Evolutionary conservation across 2,329 filamentous ascomycete species (phyloP).

Genomic region (Myriosclerotinia duriaeana): DNA sequence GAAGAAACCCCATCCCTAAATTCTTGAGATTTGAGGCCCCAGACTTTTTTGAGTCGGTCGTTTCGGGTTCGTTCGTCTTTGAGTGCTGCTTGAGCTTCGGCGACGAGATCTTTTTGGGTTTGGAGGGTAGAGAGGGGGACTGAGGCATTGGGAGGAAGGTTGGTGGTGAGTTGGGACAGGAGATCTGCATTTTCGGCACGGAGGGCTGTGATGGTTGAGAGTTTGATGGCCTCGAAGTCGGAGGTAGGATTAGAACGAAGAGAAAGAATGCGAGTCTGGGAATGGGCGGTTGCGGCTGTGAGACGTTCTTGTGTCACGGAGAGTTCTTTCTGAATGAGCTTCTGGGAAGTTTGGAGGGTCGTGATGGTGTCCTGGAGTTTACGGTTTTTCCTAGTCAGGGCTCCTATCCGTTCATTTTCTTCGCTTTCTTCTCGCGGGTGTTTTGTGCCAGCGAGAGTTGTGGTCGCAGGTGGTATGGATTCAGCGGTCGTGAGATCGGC

Average conservation of each 20-base stretch:
- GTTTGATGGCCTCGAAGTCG: conserved; percentile 80
- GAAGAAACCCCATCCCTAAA: conserved; percentile 94
- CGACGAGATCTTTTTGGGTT: conserved; percentile 71
- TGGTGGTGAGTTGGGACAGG: conserved; percentile 64
- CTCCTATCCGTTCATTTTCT: conserved; percentile 69
- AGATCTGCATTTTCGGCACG: conserved; percentile 82
- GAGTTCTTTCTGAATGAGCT: conserved; percentile 73
- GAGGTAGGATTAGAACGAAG: conserved; percentile 91
- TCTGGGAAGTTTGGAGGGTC: conserved; percentile 65
- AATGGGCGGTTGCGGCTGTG: conserved; percentile 60
- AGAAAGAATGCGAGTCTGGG: conserved; percentile 78
- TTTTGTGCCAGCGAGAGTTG: conserved; percentile 58
- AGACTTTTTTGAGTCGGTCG: conserved; percentile 86
- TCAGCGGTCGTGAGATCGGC: conserved; percentile 70
- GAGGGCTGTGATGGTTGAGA: conserved; percentile 72
- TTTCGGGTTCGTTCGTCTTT: conserved; percentile 79
- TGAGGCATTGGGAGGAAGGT: conserved; percentile 40
- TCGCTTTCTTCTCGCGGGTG: conserved; percentile 59
- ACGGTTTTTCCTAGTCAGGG: conserved; percentile 83
- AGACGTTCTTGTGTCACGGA: conserved; percentile 73
- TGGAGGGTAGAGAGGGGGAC: conserved; percentile 77
- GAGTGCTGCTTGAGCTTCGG: conserved; percentile 66
- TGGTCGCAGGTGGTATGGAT: conserved; percentile 40
- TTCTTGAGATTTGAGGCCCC: conserved; percentile 84
- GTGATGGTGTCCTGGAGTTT: conserved; percentile 77